Evolutionary conservation across 805 yeast species (phyloP).

Genomic region (Hanseniaspora meyeri): DNA sequence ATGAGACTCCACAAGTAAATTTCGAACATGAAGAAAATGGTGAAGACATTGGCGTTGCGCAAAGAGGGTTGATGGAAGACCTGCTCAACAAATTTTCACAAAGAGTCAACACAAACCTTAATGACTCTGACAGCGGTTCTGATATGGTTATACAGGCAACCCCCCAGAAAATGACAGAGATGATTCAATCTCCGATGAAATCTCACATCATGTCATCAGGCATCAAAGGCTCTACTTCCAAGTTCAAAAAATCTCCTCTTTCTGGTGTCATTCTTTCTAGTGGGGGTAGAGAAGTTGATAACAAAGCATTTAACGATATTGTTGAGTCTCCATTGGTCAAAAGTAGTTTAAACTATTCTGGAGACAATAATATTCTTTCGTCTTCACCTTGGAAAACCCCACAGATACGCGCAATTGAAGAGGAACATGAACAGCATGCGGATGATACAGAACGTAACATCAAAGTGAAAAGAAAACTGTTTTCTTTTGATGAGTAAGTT

Average conservation of each 20-base stretch:
- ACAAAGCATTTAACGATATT: not conserved
- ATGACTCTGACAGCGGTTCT: not conserved
- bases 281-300: not conserved
- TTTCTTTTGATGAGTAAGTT: not conserved
- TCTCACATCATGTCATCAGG: not conserved
- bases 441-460: not conserved
- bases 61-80: not conserved
- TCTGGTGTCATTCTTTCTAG: not conserved
- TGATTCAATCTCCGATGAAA: constrained; percentile 3
- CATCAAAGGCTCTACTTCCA: not conserved
- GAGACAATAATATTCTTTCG: not conserved
- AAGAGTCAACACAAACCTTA: not conserved
- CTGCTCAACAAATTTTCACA: constrained; percentile 12
- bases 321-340: not conserved
- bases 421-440: not conserved
- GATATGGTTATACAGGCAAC: constrained; percentile 10
- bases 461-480: constrained; percentile 11
- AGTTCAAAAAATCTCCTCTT: not conserved
- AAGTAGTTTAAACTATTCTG: not conserved
- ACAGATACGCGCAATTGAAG: not conserved
- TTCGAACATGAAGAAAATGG: not conserved
- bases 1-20: not conserved
- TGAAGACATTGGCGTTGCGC: not conserved
- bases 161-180: not conserved
- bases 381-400: constrained; percentile 11